Evolutionary conservation across 768 basidiomycete genomes (phyloP).

Genomic region (Phanerodontia chrysosporium): DNA sequence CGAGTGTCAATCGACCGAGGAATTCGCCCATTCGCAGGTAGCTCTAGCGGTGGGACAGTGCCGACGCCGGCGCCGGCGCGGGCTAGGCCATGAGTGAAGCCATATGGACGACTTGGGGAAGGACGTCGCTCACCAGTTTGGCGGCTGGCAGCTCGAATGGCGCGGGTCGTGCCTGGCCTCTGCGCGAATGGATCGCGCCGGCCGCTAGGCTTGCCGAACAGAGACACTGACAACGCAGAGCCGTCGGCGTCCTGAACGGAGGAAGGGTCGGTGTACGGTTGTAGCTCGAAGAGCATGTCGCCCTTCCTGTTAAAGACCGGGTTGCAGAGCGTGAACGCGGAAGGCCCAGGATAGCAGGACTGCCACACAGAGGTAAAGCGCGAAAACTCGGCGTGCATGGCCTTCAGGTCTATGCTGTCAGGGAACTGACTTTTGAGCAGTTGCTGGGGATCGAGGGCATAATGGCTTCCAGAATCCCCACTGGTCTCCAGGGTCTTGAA

Average conservation of each 20-base stretch:
- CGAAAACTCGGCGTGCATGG: conserved; percentile 20
- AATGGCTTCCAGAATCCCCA: not conserved
- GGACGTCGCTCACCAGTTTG: not conserved
- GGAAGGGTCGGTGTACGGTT: conserved; percentile 3
- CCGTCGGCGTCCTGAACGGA: not conserved
- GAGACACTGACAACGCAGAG: not conserved
- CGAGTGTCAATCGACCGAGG: not conserved
- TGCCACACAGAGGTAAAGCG: conserved; percentile 26
- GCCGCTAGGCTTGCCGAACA: not conserved
- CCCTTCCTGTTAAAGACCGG: conserved; percentile 27
- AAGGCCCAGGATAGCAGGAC: conserved; percentile 20
- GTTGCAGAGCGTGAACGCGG: conserved; percentile 23
- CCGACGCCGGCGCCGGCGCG: not conserved
- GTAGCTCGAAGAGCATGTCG: conserved; percentile 28
- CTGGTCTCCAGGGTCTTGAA: not conserved
- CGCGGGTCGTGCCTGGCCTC: not conserved
- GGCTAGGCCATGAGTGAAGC: not conserved
- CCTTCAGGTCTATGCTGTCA: conserved; percentile 17
- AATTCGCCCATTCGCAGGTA: not conserved
- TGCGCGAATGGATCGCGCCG: not conserved
- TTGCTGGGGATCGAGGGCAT: conserved; percentile 14
- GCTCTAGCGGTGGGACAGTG: not conserved
- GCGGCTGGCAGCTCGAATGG: not conserved
- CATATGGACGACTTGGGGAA: not conserved
- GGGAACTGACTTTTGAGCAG: conserved; percentile 21